Evolutionary conservation across 495 filamentous ascomycete genomes (phyloP).

Genomic region (Tetracladium setigerum): DNA sequence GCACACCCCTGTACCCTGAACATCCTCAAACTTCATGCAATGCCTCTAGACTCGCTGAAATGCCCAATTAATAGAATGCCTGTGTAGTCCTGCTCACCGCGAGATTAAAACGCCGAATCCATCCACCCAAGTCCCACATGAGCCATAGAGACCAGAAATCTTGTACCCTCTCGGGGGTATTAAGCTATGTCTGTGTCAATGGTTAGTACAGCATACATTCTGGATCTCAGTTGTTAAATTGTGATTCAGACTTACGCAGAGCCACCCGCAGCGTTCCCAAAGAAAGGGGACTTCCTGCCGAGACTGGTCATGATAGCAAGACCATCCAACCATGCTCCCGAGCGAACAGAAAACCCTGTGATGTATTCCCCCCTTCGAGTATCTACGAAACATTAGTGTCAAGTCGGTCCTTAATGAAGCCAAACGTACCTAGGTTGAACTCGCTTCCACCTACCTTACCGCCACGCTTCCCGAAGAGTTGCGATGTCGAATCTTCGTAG

Average conservation of each 20-base stretch:
- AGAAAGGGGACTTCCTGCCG: conserved; percentile 76
- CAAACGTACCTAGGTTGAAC: conserved; percentile 59
- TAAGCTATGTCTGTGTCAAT: conserved; percentile 61
- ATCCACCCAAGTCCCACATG: conserved; percentile 76
- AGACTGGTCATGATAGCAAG: conserved; percentile 86
- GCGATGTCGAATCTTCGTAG: conserved; percentile 81
- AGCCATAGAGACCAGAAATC: conserved; percentile 81
- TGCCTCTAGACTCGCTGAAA: not conserved
- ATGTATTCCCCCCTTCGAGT: conserved; percentile 78
- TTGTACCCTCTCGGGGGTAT: conserved; percentile 86
- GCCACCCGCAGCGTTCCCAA: conserved; percentile 75
- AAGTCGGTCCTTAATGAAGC: not conserved
- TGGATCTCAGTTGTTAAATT: not conserved
- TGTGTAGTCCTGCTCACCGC: conserved; percentile 33
- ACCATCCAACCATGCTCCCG: conserved; percentile 81
- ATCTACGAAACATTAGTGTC: conserved; percentile 39
- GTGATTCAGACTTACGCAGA: conserved; percentile 55
- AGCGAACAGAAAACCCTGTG: conserved; percentile 77
- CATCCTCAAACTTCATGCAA: too few species aligned
- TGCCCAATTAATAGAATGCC: conserved; percentile 1
- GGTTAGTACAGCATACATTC: conserved; percentile 1
- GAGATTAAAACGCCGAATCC: conserved; percentile 83
- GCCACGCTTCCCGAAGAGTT: conserved; percentile 83
- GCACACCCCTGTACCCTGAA: too few species aligned
- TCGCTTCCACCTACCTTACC: conserved; percentile 67